Base-by-base conservation (phyloP, 208 protist species). In the Giardia muris region DNA sequence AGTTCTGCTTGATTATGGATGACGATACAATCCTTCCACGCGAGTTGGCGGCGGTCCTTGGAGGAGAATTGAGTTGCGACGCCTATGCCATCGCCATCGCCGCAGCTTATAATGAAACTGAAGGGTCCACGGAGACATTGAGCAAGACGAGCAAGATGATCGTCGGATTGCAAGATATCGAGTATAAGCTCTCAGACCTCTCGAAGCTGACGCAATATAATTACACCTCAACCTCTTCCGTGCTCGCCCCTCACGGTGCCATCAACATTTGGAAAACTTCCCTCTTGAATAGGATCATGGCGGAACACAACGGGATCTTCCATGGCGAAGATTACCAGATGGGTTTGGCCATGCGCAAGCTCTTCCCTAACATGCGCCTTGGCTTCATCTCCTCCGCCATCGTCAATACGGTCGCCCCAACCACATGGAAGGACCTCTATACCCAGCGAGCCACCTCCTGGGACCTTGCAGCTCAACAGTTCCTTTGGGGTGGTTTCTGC, bases 301-400 rank as follows among this genome's bases (percentile, higher is more conserved):
- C 4, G 3, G 76, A 92, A 44, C 91, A 92, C 43, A 92, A 92
- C 43, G 67, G 91, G 44, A 92, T 92, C 43, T 92, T 92, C 43
- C 76, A 92, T 67, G 91, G 91, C 2, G 91, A 92, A 42, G 91
- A 92, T 43, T 92, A 92, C 67, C 43, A 92, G 46, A 92, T 92
- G 91, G 91, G 91, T 47, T 22, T 90, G 67, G 87, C 87, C 3
- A 46, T 92, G 76, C 42, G 91, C 2, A 89, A 57, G 67, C 43
- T 2, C n/a, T 46, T n/a, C 1, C 47, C 67, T n/a, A 92, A 87
- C 19, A 2, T 2, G 2, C 42, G 67, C 2, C 30, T 87, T 1
- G 67, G 76, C 0, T 87, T 92, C 45, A 92, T 92, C 0, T 86
- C 19, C 3, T 44, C 45, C 43, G 2, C 0, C 39, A 92, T 92